A percentile compares a stretch with the other conserved stretches of the same genome.
phyloP scores from a whole-genome alignment of 1,139 yeast species.

The Arxiozyma bovina region DNA sequence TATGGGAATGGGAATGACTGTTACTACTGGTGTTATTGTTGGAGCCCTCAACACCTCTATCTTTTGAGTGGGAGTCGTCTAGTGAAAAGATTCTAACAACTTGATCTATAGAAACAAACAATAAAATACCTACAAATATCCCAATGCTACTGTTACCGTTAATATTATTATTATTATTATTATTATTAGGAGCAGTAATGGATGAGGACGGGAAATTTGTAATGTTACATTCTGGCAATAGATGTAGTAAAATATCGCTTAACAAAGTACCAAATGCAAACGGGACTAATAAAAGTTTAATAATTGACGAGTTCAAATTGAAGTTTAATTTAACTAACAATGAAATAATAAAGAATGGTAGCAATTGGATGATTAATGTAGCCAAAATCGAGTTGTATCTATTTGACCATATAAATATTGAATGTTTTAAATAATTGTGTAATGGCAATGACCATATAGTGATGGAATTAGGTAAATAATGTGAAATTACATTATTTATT shows the following conservation, averaged over 20 bases:
- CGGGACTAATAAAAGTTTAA: constrained; percentile 37
- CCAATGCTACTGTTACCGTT: constrained; percentile 8
- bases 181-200: background rate
- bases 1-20: constrained; percentile 35
- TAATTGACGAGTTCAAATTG: constrained; percentile 32
- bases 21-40: constrained; percentile 23
- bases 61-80: constrained; percentile 22
- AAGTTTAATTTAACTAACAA: constrained; percentile 14
- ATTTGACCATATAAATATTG: constrained; percentile 8
- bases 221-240: constrained; percentile 43
- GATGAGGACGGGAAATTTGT: no score
- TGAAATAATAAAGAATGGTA: constrained; percentile 34
- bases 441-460: background rate
- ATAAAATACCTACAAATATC: constrained; percentile 47
- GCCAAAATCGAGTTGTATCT: constrained; percentile 51
- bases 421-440: constrained; percentile 1
- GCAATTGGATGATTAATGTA: constrained; percentile 50
- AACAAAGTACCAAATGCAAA: constrained; percentile 65
- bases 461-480: background rate
- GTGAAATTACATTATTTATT: background rate
- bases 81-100: constrained; percentile 42
- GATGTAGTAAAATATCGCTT: constrained; percentile 60
- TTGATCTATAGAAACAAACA: constrained; percentile 52
- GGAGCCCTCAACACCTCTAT: background rate
- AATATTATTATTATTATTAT: no score